Evolutionary conservation across 75 land plant genomes (phyloP), one percentile per base, ranked within the genome.

Genomic region (Pinus albicaulis): DNA sequence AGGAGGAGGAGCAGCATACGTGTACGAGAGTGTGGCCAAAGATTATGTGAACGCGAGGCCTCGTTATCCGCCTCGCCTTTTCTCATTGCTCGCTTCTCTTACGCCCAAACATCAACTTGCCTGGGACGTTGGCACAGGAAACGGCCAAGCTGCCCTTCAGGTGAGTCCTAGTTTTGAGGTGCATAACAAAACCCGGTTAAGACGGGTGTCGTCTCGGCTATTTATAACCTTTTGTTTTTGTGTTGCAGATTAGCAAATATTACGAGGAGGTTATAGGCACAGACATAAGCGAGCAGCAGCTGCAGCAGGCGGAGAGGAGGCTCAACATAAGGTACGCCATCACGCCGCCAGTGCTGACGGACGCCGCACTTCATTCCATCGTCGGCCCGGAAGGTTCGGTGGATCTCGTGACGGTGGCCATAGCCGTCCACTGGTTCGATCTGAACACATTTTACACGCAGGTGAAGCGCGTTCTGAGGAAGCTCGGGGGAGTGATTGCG

Each of bases 71-170:
- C 52, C 76, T 41, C 75, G 83, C 23, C 82, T 94, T 62, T 94
- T 91, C 88, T 71, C 74, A 0, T 88, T 82, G 90, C 81, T 94
- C 66, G 87, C 94, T 48, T 86, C 92, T 62, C 87, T 82, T 23
- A 82, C 89, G 3, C 92, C 92, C 44, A 7, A 7, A 24, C 94
- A 79, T 76, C 63, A 77, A 23, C 87, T 84, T 28, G 94, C 78
- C 4, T 94, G 97, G 97, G 97, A 94, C 65, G 94, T 82, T 63
- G 94, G 94, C 86, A 86, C 94, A 59, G 97, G 97, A 55, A 94
- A 71, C 74, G 94, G 97, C 75, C 97, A 94, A 57, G 97, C 97
- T n/a, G 88, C 92, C 3, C 7, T 41, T 41, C 48, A 41, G 6
- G 73, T 65, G 55, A 57, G 86, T 71, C 91, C 90, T 66, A 59